Evolutionary conservation across 2,329 filamentous ascomycete genomes (phyloP).

Genomic region (Aspergillus proliferans): DNA sequence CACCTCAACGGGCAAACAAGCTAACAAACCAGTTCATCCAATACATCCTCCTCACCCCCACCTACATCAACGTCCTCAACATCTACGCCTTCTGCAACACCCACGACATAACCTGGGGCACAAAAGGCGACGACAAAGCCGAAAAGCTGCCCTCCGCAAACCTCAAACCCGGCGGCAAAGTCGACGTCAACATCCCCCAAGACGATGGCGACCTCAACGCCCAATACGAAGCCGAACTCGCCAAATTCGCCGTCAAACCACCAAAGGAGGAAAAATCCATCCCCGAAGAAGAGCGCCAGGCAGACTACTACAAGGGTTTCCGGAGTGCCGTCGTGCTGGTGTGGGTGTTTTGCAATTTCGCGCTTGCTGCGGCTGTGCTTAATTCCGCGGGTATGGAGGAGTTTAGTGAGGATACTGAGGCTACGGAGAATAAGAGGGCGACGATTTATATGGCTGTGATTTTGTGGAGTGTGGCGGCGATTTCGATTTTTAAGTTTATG

Average conservation of each 20-base stretch:
- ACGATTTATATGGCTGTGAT: constrained; percentile 82
- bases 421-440: constrained; percentile 52
- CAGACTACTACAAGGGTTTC: constrained; percentile 98
- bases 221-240: constrained; percentile 82
- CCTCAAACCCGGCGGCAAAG: constrained; percentile 90
- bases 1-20: neutral
- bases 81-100: constrained; percentile 99
- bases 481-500: constrained; percentile 80
- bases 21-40: constrained; percentile 60
- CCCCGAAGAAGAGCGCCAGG: constrained; percentile 68
- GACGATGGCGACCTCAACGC: constrained; percentile 93
- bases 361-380: constrained; percentile 75
- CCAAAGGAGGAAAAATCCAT: constrained; percentile 55
- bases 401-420: constrained; percentile 43
- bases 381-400: constrained; percentile 75
- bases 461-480: constrained; percentile 77
- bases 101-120: constrained; percentile 96
- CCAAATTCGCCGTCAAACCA: constrained; percentile 66
- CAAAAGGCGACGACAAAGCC: constrained; percentile 93
- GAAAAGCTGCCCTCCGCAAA: constrained; percentile 84
- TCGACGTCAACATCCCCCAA: constrained; percentile 76
- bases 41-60: constrained; percentile 90
- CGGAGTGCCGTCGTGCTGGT: constrained; percentile 82
- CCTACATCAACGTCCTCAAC: constrained; percentile 97
- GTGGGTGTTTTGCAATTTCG: constrained; percentile 97